Conservation (phyloP, 2,329 filamentous ascomycete genomes). For the Drechslera avenae region DNA sequence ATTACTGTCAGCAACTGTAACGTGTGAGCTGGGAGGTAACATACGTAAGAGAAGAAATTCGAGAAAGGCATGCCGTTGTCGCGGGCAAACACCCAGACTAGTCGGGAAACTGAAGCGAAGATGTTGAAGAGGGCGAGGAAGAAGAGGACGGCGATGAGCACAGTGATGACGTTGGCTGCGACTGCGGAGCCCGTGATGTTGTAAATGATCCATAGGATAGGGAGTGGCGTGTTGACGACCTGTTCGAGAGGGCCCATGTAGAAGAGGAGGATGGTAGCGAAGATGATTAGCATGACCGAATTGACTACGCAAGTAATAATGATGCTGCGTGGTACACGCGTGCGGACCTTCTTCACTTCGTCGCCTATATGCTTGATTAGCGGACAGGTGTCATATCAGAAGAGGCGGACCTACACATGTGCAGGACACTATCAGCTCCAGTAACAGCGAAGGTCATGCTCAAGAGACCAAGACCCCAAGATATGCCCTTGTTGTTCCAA, state of each 20-base stretch:
- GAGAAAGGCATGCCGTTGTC: slow-evolving; percentile 54
- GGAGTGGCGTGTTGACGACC: slow-evolving; percentile 22
- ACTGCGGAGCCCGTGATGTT: slow-evolving; percentile 49
- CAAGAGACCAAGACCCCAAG: slow-evolving; percentile 48
- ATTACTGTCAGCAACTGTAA: neutral
- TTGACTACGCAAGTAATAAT: slow-evolving; percentile 49
- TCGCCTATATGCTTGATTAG: slow-evolving; percentile 22
- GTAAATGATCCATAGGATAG: slow-evolving; percentile 50
- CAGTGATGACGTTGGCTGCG: slow-evolving; percentile 51
- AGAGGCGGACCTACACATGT: slow-evolving; percentile 36
- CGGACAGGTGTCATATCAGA: neutral
- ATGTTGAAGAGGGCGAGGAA: slow-evolving; percentile 50
- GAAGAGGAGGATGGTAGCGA: slow-evolving; percentile 53
- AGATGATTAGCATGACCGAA: slow-evolving; percentile 51
- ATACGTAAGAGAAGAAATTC: slow-evolving; percentile 38
- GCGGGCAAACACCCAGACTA: slow-evolving; percentile 58
- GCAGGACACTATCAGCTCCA: slow-evolving; percentile 57
- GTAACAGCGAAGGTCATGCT: slow-evolving; percentile 41
- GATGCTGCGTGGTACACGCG: slow-evolving; percentile 49
- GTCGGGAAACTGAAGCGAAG: slow-evolving; percentile 55
- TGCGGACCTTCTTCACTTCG: slow-evolving; percentile 50
- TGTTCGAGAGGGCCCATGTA: slow-evolving; percentile 49
- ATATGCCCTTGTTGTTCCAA: slow-evolving; percentile 52
- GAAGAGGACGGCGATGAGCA: slow-evolving; percentile 47
- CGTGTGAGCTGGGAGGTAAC: neutral